A percentile compares a stretch with the other conserved stretches of the same genome.
Conservation (phyloP, 2,329 filamentous ascomycete species). For the Fonsecaea pugnacius region DNA sequence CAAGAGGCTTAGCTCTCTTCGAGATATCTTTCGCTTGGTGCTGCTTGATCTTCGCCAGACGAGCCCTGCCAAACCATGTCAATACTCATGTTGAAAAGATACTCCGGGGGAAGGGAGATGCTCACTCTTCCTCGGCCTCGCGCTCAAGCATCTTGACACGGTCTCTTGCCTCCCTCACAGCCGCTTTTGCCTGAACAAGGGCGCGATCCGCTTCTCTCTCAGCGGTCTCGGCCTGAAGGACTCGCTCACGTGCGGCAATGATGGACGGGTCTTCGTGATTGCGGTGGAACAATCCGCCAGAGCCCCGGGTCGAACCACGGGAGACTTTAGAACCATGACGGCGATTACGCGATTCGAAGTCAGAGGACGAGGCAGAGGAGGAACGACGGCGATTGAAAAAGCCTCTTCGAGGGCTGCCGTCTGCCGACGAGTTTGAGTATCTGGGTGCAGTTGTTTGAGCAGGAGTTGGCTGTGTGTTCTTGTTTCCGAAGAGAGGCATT, state of each 20-base stretch:
- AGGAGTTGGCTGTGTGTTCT: constrained; percentile 32
- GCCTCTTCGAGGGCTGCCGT: constrained; percentile 20
- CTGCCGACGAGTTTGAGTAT: constrained; percentile 27
- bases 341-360: constrained; percentile 36
- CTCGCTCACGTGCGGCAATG: constrained; percentile 63
- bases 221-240: constrained; percentile 65
- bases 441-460: constrained; percentile 23
- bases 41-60: constrained; percentile 70
- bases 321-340: constrained; percentile 26
- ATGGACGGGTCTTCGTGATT: constrained; percentile 65
- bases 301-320: constrained; percentile 33
- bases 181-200: constrained; percentile 60
- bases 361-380: constrained; percentile 38
- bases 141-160: constrained; percentile 66
- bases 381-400: constrained; percentile 31
- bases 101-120: constrained; percentile 4
- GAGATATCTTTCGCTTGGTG: constrained; percentile 67
- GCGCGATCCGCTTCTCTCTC: constrained; percentile 70
- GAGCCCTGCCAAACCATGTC: constrained; percentile 45
- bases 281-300: constrained; percentile 47
- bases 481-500: constrained; percentile 37
- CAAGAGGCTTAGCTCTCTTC: constrained; percentile 71
- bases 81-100: background rate
- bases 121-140: constrained; percentile 66
- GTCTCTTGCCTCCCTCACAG: constrained; percentile 66